Percentiles rank a stretch among this genome's conserved stretches.
Conservation (phyloP, 2,329 filamentous ascomycete genomes). For the Didymella pinodella region DNA sequence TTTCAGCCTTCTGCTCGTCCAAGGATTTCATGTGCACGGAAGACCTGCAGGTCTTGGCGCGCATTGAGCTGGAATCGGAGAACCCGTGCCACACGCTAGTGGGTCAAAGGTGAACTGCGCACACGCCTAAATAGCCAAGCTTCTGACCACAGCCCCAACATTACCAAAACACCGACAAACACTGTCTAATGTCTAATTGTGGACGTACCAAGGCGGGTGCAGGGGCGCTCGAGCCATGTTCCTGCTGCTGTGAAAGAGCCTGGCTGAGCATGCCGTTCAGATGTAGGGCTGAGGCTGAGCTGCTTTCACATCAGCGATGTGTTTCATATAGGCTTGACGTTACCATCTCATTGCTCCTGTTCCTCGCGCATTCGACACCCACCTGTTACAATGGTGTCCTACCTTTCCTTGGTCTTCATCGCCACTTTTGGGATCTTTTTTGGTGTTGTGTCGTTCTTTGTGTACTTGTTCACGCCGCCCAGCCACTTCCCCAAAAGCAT, state of each 20-base stretch:
- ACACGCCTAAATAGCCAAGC: conserved; percentile 23
- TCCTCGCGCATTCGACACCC: conserved; percentile 8
- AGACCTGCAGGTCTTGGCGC: conserved; percentile 26
- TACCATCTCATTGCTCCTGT: conserved; percentile 6
- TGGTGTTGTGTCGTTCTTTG: conserved; percentile 31
- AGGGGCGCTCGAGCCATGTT: conserved; percentile 22
- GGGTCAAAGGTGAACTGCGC: conserved; percentile 12
- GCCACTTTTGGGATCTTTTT: conserved; percentile 29
- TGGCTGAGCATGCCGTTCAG: conserved; percentile 17
- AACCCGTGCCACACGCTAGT: conserved; percentile 21
- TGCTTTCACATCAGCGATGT: conserved; percentile 4
- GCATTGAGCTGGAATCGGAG: conserved; percentile 22
- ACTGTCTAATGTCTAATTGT: conserved; percentile 34
- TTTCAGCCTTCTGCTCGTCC: conserved; percentile 7
- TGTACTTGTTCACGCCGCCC: conserved; percentile 39
- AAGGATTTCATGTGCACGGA: conserved; percentile 10
- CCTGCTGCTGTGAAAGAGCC: conserved; percentile 20
- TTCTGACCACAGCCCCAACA: conserved; percentile 16
- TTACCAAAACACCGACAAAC: conserved; percentile 21
- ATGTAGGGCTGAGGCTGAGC: conserved; percentile 18
- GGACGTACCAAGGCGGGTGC: conserved; percentile 16
- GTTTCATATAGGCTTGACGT: conserved; percentile 29
- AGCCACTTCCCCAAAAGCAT: conserved; percentile 48
- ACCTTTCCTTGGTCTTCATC: conserved; percentile 35
- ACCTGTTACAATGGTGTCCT: conserved; percentile 32